These are phyloP conservation scores for Corylus avellana DNA, from an alignment of 306 rosid genomes.

Conservation along the genomic window DNA sequence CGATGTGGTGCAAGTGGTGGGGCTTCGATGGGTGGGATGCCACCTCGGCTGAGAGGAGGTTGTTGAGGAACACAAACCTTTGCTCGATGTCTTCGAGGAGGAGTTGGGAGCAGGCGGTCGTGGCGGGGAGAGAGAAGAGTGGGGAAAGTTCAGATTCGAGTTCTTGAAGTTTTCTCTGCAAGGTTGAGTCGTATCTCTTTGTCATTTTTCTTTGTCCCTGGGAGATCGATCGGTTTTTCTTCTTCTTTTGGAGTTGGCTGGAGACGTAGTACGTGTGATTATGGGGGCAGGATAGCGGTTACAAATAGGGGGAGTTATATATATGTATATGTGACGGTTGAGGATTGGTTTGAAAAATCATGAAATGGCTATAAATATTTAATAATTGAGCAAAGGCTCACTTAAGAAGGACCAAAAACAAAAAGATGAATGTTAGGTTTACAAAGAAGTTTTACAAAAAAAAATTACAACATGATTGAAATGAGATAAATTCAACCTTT, in stretches of 20 bases:
- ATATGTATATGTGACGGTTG: constrained; percentile 15
- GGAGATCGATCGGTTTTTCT: background rate
- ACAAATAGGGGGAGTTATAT: background rate
- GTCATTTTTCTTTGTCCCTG: background rate
- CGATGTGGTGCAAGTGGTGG: constrained; percentile 30
- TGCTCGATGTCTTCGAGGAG: constrained; percentile 28
- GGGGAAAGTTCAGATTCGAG: constrained; percentile 24
- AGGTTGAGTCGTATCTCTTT: background rate
- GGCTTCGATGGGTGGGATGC: constrained; percentile 36
- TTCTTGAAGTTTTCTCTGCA: constrained; percentile 47
- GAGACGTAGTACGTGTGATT: background rate
- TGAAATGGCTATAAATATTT: too few species aligned
- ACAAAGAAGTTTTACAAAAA: too few species aligned
- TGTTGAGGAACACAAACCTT: constrained; percentile 33
- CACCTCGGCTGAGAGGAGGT: constrained; percentile 43
- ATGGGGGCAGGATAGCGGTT: background rate
- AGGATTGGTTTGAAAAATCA: background rate
- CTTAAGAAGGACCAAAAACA: too few species aligned
- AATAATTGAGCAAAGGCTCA: background rate
- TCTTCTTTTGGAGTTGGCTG: background rate
- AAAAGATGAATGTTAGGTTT: too few species aligned
- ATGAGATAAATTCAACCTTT: too few species aligned
- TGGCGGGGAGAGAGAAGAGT: constrained; percentile 11
- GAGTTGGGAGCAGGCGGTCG: background rate
- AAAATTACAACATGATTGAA: too few species aligned